Conservation (phyloP, 768 basidiomycete genomes). For the Auriscalpium vulgare region DNA sequence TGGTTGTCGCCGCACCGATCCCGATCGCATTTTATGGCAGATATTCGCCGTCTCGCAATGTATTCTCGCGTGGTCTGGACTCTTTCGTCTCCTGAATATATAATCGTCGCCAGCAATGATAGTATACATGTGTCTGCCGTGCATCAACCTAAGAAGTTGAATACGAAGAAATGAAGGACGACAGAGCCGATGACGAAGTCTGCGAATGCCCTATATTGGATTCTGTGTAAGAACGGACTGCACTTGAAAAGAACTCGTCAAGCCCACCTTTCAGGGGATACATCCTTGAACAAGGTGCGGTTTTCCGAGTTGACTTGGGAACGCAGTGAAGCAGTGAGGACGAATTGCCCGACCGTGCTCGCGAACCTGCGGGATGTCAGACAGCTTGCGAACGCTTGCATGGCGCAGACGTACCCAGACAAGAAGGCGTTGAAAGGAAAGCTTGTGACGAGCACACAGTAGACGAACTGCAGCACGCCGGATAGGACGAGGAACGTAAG, state of each 20-base stretch:
- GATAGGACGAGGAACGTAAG: constrained; percentile 87
- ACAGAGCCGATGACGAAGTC: constrained; percentile 95
- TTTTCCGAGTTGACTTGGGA: constrained; percentile 89
- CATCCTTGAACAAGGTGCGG: constrained; percentile 73
- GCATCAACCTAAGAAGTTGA: constrained; percentile 86
- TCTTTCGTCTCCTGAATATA: background rate
- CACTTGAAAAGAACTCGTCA: background rate
- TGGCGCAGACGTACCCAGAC: constrained; percentile 61
- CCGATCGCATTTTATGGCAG: background rate
- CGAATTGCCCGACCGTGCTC: constrained; percentile 94
- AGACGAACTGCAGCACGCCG: constrained; percentile 84
- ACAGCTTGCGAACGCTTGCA: background rate
- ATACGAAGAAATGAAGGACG: constrained; percentile 96
- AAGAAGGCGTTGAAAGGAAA: constrained; percentile 98
- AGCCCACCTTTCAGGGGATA: constrained; percentile 83
- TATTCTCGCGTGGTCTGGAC: background rate
- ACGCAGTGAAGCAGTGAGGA: constrained; percentile 85
- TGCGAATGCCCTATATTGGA: constrained; percentile 73
- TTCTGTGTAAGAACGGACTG: background rate
- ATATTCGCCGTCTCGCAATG: background rate
- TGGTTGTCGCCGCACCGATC: background rate
- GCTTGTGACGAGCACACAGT: constrained; percentile 85
- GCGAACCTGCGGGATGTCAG: constrained; percentile 53
- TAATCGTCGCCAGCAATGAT: background rate
- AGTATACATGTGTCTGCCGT: background rate